Percentiles rank a stretch among this genome's conserved stretches.
Evolutionary conservation across 352 stramenopile species (phyloP).

Genomic region (Pythium angustatum): DNA sequence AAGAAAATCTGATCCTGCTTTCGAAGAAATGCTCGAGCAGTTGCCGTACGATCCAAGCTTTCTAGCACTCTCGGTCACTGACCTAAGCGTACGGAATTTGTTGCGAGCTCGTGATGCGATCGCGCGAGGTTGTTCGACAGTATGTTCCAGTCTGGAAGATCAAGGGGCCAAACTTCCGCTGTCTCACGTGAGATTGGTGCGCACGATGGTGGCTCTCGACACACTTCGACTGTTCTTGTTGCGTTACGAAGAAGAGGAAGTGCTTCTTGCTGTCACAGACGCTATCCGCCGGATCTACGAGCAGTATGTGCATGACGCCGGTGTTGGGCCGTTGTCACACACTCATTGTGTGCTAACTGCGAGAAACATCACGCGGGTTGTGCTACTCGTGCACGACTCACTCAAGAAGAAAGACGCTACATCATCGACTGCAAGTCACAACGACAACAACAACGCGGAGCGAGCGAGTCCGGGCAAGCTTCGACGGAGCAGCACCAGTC

Average conservation of each 20-base stretch:
- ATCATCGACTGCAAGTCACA: too few species aligned
- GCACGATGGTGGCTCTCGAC: conserved; percentile 43
- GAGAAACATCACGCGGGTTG: conserved; percentile 41
- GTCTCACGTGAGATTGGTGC: conserved; percentile 31
- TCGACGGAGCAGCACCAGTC: not conserved
- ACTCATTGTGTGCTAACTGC: conserved; percentile 33
- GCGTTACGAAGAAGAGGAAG: conserved; percentile 31
- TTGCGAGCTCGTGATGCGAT: conserved; percentile 36
- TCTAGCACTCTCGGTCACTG: conserved; percentile 31
- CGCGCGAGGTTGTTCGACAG: not conserved
- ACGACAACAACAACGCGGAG: conserved; percentile 13
- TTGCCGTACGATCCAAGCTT: conserved; percentile 33
- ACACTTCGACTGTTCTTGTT: conserved; percentile 41
- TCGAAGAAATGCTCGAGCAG: conserved; percentile 41
- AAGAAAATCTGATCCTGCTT: conserved; percentile 20
- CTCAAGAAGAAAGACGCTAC: conserved; percentile 12
- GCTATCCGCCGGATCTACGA: conserved; percentile 29
- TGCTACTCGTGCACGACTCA: conserved; percentile 33
- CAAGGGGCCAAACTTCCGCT: not conserved
- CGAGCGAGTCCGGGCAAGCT: not conserved
- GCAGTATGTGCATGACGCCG: conserved; percentile 26
- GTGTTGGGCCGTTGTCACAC: conserved; percentile 15
- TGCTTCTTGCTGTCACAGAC: conserved; percentile 31
- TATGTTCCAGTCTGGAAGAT: not conserved
- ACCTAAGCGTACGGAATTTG: conserved; percentile 36